phyloP scores from a whole-genome alignment of 352 stramenopile species.

The Pythium folliculosum region DNA sequence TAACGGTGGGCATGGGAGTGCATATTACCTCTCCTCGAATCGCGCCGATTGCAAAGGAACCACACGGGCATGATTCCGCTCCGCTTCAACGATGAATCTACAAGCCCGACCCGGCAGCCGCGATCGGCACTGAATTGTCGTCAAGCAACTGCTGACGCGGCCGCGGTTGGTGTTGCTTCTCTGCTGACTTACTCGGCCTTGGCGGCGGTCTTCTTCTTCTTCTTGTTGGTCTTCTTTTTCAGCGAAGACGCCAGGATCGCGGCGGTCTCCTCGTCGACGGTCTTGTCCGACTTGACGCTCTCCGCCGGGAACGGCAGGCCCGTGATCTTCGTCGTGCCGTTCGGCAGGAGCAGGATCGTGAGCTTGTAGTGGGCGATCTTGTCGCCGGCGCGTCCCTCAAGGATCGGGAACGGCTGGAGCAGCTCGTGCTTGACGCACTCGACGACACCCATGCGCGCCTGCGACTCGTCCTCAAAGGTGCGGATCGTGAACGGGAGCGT shows the following conservation, averaged over 20 bases:
- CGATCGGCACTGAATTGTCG: background rate
- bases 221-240: constrained; percentile 98
- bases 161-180: background rate
- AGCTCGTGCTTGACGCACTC: constrained; percentile 99
- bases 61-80: background rate
- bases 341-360: constrained; percentile 97
- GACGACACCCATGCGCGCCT: constrained; percentile 97
- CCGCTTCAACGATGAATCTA: constrained; percentile 1
- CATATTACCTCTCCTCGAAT: background rate
- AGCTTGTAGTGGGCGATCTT: constrained; percentile 99
- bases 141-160: background rate
- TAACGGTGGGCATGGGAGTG: constrained; percentile 7
- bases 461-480: constrained; percentile 93
- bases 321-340: constrained; percentile 96
- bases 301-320: constrained; percentile 91
- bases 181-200: constrained; percentile 31
- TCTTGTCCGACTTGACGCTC: constrained; percentile 91
- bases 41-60: background rate
- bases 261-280: constrained; percentile 91
- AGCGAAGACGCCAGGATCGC: constrained; percentile 90
- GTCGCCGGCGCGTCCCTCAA: constrained; percentile 94
- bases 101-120: background rate
- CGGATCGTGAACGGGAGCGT: constrained; percentile 98
- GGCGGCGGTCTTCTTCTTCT: constrained; percentile 84
- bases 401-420: constrained; percentile 96